These are phyloP conservation scores for Cyclanthera cordifolia DNA, from an alignment of 306 rosid species.

Conservation along the genomic window DNA sequence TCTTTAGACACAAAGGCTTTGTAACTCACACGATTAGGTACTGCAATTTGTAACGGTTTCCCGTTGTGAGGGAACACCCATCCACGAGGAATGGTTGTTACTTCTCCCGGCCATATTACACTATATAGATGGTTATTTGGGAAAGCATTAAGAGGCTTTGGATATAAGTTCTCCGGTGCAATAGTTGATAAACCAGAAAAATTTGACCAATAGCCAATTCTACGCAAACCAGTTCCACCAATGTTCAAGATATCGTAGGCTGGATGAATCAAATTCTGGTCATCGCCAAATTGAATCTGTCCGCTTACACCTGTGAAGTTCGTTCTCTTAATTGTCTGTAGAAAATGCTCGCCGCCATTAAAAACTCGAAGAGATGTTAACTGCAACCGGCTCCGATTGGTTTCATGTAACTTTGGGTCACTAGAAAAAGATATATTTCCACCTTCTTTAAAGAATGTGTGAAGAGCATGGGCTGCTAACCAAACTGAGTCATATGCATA, in stretches of 20 bases:
- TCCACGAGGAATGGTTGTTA: slow-evolving; percentile 38
- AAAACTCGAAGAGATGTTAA: slow-evolving; percentile 53
- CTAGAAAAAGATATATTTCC: slow-evolving; percentile 52
- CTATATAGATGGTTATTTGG: slow-evolving; percentile 32
- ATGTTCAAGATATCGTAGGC: slow-evolving; percentile 65
- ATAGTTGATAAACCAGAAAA: slow-evolving; percentile 43
- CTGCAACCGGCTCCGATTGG: slow-evolving; percentile 41
- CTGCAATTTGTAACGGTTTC: slow-evolving; percentile 61
- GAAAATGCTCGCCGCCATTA: slow-evolving; percentile 45
- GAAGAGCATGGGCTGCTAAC: slow-evolving; percentile 77
- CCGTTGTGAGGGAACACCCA: slow-evolving; percentile 95
- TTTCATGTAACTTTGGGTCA: slow-evolving; percentile 48
- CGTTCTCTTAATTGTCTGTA: slow-evolving; percentile 36
- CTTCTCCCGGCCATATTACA: slow-evolving; percentile 85
- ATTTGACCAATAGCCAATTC: slow-evolving; percentile 72
- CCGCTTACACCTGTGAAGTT: slow-evolving; percentile 72
- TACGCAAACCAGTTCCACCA: slow-evolving; percentile 46
- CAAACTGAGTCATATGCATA: slow-evolving; percentile 84
- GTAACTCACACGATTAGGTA: slow-evolving; percentile 61
- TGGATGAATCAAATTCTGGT: slow-evolving; percentile 46
- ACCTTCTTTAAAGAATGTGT: slow-evolving; percentile 47
- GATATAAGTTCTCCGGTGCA: slow-evolving; percentile 44
- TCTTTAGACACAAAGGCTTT: slow-evolving; percentile 47
- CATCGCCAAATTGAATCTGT: slow-evolving; percentile 42
- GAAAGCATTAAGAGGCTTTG: slow-evolving; percentile 23